Conservation (phyloP, 2,329 filamentous ascomycete genomes). For the Whalleya microplaca region DNA sequence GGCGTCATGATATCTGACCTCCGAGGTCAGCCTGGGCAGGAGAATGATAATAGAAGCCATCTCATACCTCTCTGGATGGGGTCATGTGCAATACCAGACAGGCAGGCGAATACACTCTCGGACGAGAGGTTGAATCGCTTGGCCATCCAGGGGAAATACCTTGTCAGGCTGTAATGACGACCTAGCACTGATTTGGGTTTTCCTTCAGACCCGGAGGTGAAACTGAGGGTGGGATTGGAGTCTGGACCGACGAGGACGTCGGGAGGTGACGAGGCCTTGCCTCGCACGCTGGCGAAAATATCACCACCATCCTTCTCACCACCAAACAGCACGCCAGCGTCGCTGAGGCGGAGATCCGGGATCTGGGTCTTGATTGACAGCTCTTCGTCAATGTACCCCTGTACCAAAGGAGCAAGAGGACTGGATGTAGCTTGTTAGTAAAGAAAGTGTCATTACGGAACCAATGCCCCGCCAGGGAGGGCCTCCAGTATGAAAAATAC, state of each 20-base stretch:
- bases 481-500: not conserved
- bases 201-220: conserved; percentile 77
- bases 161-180: conserved; percentile 81
- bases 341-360: conserved; percentile 71
- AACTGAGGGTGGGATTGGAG: conserved; percentile 74
- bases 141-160: conserved; percentile 95
- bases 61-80: conserved; percentile 55
- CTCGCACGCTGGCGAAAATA: conserved; percentile 58
- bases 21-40: no score
- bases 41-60: no score
- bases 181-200: conserved; percentile 86
- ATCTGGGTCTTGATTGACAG: conserved; percentile 74
- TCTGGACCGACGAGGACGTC: conserved; percentile 85
- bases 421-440: no score
- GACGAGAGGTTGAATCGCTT: conserved; percentile 75
- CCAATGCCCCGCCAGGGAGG: no score
- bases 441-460: no score
- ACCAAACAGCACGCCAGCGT: conserved; percentile 74
- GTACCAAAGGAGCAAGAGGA: conserved; percentile 54
- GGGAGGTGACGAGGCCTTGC: conserved; percentile 60
- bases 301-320: conserved; percentile 69
- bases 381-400: conserved; percentile 72
- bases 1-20: conserved; percentile 80
- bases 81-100: conserved; percentile 83
- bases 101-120: conserved; percentile 77